Percentiles rank a stretch among this genome's conserved stretches.
Evolutionary conservation across 2,329 filamentous ascomycete genomes (phyloP).

Genomic region (Colletotrichum zoysiae): DNA sequence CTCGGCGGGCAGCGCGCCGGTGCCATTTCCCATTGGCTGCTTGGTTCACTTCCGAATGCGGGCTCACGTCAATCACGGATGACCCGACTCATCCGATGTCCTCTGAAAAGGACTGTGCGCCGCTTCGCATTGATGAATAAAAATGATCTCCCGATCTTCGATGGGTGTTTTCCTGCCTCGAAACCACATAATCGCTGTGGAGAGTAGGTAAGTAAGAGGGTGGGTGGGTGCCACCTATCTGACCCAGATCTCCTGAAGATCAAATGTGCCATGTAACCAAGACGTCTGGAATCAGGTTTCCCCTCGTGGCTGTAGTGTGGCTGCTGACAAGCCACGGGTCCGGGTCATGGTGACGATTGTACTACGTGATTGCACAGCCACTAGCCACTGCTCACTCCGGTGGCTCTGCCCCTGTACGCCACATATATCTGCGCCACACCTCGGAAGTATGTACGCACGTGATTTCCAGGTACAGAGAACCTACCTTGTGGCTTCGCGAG

Average conservation of each 20-base stretch:
- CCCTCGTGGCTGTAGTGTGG: background rate
- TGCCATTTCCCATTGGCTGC: background rate
- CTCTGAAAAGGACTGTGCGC: too few species aligned
- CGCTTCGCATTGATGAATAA: background rate
- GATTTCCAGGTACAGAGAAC: background rate
- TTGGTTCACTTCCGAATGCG: too few species aligned
- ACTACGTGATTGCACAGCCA: background rate
- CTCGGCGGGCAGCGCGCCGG: background rate
- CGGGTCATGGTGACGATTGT: slow-evolving; percentile 1
- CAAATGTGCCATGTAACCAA: too few species aligned
- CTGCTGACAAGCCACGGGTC: slow-evolving; percentile 6
- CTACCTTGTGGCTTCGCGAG: background rate
- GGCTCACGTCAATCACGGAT: background rate
- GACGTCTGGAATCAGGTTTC: background rate
- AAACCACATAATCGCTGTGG: background rate
- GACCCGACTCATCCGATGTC: background rate
- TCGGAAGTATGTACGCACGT: background rate
- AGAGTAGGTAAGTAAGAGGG: background rate
- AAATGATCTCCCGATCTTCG: background rate
- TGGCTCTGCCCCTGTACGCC: background rate
- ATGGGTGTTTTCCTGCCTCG: background rate
- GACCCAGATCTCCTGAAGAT: background rate
- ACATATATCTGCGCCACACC: background rate
- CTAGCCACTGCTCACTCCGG: background rate
- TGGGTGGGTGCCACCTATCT: background rate